Base-by-base conservation (phyloP, 805 yeast species). In the Pichia scutulata region DNA sequence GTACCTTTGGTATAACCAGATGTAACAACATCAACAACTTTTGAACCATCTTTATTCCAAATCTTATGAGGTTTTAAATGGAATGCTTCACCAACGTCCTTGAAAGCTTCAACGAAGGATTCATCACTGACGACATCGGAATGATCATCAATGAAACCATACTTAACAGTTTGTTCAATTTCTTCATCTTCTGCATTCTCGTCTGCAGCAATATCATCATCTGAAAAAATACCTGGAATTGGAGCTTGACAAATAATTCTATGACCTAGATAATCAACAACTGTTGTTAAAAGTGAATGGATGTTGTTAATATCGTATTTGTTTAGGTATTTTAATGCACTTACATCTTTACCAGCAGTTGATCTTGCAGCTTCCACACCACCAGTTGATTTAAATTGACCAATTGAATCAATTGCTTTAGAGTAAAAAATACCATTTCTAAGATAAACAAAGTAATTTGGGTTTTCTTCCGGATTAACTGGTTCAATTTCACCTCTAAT, bases 161-260 rank as follows among this genome's bases (percentile, higher is more conserved):
- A 88, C 10, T 73, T 75, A 46, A 89, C 86, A 60, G 77, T 79
- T 19, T 74, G 74, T 24, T 62, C 59, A 18, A 63, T 65, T 45
- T 70, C 75, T 3, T 53, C 44, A 39, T 66, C 73, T 7, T 53
- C 44, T 43, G 63, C 37, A 33, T 33, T 33, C n/a, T 33, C 69
- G 25, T 69, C 72, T 26, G 71, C 69, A 39, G 69, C 76, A 40
- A 67, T 71, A 44, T 73, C 74, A 39, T 67, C 70, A 25, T 51
- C 43, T 62, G 64, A 26, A 66, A 86, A 83, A 50, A 86, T 80
- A 52, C 98, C 98, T 16, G 99, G 99, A 42, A 92, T 95, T 13
- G 97, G 96, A 14, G 96, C 87, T 71, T 92, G 98, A 65, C 95
- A 88, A 39, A 92, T 76, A 37, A 92, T 73, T 66, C 98, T 79